A percentile compares a stretch with the other conserved stretches of the same genome.
Conservation (phyloP, 257 asterid genomes). For the Catharanthus roseus region DNA sequence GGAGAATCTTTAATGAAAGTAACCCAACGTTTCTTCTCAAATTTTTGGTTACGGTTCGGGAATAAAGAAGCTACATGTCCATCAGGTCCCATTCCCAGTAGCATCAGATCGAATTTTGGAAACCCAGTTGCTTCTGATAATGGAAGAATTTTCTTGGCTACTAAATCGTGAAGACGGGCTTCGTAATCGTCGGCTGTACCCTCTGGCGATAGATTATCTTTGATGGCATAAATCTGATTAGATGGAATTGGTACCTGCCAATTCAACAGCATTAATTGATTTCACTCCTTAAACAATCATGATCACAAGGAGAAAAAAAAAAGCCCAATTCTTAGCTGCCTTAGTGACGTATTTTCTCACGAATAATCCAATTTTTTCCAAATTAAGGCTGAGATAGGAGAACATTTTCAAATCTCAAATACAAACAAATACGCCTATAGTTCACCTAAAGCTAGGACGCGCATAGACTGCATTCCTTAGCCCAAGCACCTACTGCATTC, state of each 20-base stretch:
- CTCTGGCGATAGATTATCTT: slow-evolving; percentile 50
- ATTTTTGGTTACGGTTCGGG: slow-evolving; percentile 55
- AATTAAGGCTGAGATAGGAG: too few species aligned
- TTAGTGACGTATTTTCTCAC: too few species aligned
- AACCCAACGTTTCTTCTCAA: slow-evolving; percentile 63
- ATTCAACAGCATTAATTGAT: background rate
- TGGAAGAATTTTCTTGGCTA: slow-evolving; percentile 35
- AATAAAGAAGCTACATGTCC: slow-evolving; percentile 89
- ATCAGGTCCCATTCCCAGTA: slow-evolving; percentile 84
- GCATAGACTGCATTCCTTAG: too few species aligned
- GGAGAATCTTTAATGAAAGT: slow-evolving; percentile 83
- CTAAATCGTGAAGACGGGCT: slow-evolving; percentile 42
- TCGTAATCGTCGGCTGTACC: slow-evolving; percentile 76
- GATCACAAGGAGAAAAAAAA: background rate
- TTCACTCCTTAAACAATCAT: slow-evolving; percentile 1
- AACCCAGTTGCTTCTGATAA: slow-evolving; percentile 41
- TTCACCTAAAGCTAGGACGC: too few species aligned
- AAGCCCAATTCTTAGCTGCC: too few species aligned
- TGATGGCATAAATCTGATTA: slow-evolving; percentile 49
- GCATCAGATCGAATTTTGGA: slow-evolving; percentile 77
- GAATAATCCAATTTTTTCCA: too few species aligned
- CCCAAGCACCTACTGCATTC: too few species aligned
- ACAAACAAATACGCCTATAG: too few species aligned
- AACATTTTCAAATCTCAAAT: too few species aligned
- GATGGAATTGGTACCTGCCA: slow-evolving; percentile 64